These are phyloP conservation scores for Populus alba DNA, from an alignment of 345 rosid species.

Conservation along the genomic window DNA sequence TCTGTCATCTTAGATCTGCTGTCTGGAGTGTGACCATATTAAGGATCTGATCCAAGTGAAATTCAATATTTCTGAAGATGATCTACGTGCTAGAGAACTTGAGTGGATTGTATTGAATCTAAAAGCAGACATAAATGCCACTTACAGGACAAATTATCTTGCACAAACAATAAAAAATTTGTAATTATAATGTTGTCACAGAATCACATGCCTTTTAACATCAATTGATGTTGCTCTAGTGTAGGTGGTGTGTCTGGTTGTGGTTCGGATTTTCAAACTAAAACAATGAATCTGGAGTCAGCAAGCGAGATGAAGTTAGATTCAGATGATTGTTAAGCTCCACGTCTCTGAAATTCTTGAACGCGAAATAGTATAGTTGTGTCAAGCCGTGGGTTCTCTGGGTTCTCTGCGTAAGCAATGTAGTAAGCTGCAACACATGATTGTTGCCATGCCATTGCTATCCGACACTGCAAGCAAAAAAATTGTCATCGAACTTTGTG, in stretches of 20 bases:
- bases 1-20: background rate
- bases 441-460: constrained; percentile 70
- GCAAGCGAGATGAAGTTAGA: background rate
- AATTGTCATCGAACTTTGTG: constrained; percentile 1
- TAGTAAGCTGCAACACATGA: constrained; percentile 82
- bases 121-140: background rate
- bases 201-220: background rate
- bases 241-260: background rate
- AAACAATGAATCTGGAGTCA: background rate
- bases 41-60: background rate
- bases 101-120: background rate
- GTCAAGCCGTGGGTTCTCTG: constrained; percentile 44
- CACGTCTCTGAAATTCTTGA: constrained; percentile 53
- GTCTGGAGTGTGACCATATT: background rate
- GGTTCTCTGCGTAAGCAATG: constrained; percentile 75
- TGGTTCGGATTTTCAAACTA: background rate
- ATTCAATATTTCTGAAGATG: background rate
- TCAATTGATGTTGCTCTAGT: background rate
- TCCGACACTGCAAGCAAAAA: constrained; percentile 51
- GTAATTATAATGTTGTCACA: background rate
- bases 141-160: constrained; percentile 1
- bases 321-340: constrained; percentile 16
- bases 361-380: constrained; percentile 56
- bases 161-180: background rate
- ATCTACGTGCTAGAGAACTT: background rate